Conservation (phyloP, 495 filamentous ascomycete species). For the Trypethelium eluteriae region DNA sequence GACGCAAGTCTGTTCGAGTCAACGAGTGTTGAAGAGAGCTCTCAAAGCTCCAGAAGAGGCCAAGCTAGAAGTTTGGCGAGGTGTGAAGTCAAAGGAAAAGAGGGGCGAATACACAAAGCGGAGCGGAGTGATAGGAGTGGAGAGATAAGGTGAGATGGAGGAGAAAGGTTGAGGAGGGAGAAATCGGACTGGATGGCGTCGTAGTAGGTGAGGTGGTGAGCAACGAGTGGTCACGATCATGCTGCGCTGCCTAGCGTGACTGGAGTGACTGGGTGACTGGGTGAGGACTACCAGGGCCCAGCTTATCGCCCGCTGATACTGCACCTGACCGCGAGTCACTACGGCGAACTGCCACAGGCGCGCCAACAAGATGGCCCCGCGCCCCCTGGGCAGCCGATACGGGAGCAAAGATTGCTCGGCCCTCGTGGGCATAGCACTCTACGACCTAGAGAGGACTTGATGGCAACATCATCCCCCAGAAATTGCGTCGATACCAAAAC, state of each 20-base stretch:
- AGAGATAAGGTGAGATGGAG: slow-evolving; percentile 12
- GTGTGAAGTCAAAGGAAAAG: neutral
- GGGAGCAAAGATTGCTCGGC: neutral
- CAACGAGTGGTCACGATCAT: slow-evolving; percentile 7
- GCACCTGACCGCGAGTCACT: slow-evolving; percentile 2
- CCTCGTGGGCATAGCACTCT: neutral
- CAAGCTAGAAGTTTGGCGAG: neutral
- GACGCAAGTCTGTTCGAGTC: slow-evolving; percentile 6
- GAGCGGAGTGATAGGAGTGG: neutral
- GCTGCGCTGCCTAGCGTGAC: slow-evolving; percentile 11
- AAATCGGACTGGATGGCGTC: neutral
- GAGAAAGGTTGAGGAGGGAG: neutral
- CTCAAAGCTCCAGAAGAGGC: slow-evolving; percentile 1
- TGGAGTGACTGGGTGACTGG: neutral
- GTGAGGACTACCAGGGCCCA: neutral
- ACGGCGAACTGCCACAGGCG: neutral
- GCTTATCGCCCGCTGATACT: slow-evolving; percentile 10
- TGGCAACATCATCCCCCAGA: neutral
- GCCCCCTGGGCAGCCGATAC: neutral
- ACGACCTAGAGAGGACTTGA: neutral
- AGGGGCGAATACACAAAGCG: neutral
- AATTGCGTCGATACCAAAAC: neutral
- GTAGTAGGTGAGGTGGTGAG: neutral
- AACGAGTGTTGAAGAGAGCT: slow-evolving; percentile 9
- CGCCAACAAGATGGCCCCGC: neutral